These are phyloP conservation scores for Pueraria montana DNA, from an alignment of 306 rosid species.

Conservation along the genomic window DNA sequence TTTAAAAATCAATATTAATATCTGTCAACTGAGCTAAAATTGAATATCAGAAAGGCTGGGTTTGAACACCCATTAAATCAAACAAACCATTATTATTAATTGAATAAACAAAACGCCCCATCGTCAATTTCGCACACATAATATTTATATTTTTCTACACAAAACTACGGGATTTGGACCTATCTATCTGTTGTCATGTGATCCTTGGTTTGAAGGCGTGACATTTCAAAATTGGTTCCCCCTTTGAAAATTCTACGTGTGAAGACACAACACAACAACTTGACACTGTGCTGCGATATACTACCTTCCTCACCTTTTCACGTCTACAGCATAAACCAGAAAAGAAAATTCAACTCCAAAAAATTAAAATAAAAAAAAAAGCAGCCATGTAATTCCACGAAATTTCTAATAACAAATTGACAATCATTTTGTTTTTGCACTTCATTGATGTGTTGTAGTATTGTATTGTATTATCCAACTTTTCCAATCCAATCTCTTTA, in stretches of 20 bases:
- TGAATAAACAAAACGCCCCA: not conserved
- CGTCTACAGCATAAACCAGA: not conserved
- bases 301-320: not conserved
- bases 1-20: not conserved
- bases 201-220: constrained; percentile 11
- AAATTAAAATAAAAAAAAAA: not conserved
- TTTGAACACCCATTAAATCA: not conserved
- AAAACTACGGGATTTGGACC: constrained; percentile 40
- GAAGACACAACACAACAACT: constrained; percentile 38
- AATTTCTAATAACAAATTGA: constrained; percentile 31
- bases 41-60: not conserved
- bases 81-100: not conserved
- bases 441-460: not conserved
- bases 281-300: too few species aligned
- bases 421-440: constrained; percentile 3
- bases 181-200: constrained; percentile 8
- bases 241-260: constrained; percentile 48
- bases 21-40: not conserved
- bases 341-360: constrained; percentile 44
- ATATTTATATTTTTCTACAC: constrained; percentile 1
- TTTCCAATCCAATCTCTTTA: not conserved
- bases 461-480: not conserved
- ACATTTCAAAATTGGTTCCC: constrained; percentile 10
- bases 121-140: constrained; percentile 17
- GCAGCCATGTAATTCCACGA: constrained; percentile 40